A percentile compares a stretch with the other conserved stretches of the same genome.
phyloP scores from a whole-genome alignment of 2,329 filamentous ascomycete genomes.

The Exophiala dermatitidis region DNA sequence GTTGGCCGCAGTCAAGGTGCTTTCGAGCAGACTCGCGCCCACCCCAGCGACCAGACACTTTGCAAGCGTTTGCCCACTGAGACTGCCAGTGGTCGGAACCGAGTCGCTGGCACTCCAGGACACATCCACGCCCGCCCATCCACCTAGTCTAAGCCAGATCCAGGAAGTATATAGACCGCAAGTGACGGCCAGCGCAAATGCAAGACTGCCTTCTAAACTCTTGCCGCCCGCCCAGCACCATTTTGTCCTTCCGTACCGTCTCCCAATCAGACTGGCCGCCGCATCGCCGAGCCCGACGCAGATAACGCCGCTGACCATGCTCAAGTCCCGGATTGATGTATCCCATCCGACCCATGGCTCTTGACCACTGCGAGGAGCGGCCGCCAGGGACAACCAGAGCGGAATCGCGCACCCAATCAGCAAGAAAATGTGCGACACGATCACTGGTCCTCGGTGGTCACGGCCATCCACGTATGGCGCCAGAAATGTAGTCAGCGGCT shows the following conservation, averaged over 20 bases:
- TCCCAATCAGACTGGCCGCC: constrained; percentile 80
- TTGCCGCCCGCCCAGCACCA: constrained; percentile 98
- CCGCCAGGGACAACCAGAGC: constrained; percentile 78
- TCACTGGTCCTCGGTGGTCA: constrained; percentile 86
- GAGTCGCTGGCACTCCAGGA: too few relatives aligned
- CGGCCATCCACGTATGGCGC: constrained; percentile 91
- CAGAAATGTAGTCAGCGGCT: constrained; percentile 76
- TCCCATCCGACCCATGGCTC: constrained; percentile 66
- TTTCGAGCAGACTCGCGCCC: constrained; percentile 84
- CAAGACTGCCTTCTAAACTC: constrained; percentile 76
- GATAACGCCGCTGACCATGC: constrained; percentile 85
- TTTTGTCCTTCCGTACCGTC: constrained; percentile 77
- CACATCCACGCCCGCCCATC: constrained; percentile 46
- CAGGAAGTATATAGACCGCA: constrained; percentile 63
- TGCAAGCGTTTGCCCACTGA: constrained; percentile 29
- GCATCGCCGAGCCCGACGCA: constrained; percentile 95
- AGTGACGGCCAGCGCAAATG: constrained; percentile 75
- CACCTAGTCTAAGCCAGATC: constrained; percentile 67
- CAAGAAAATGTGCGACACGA: constrained; percentile 92
- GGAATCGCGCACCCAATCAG: constrained; percentile 92
- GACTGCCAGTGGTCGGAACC: too few relatives aligned
- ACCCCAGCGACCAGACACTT: constrained; percentile 67
- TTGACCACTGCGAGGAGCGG: constrained; percentile 51
- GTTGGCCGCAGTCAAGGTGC: constrained; percentile 90
- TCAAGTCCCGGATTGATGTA: constrained; percentile 63